Evolutionary conservation across 306 rosid genomes (phyloP), one percentile per base, ranked within the genome.

Genomic region (Ormosia semicastrata): DNA sequence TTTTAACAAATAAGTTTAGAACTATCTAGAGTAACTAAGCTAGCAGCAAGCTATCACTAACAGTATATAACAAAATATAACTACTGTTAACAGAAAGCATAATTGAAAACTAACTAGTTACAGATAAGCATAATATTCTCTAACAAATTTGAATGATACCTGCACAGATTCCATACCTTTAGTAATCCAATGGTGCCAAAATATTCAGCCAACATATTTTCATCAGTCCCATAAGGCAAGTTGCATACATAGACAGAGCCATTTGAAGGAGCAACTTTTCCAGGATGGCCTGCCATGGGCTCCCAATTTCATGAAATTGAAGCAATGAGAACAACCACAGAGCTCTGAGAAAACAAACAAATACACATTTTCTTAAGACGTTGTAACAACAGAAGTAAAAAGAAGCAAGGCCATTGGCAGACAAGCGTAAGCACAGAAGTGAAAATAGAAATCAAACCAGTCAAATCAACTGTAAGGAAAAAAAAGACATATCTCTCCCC

Each of bases 241-340:
- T 95, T 92, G 96, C 94, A 92, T 36, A 95, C 89, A 86, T 95
- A 95, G 57, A 95, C 81, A 83, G 94, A 92, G 39, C 98, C 99
- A 84, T 89, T 95, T 15, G 94, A 82, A 71, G 91, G 92, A 75
- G 91, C 84, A 86, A 86, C 88, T 81, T 89, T 90, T 82, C 90
- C 98, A 37, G 84, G 75, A 86, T 80, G 86, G 86, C 82, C 89
- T 70, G 97, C 94, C 99, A 95, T 95, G 58, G 72, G 52, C 74
- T 62, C 86, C 87, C 79, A 93, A 87, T 89, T 79, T 90, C 97
- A 90, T 89, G 88, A 91, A 90, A 87, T 66, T 56, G 77, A 73
- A 66, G 59, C 67, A 79, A 72, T n/a, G 2, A 75, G 47, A 86
- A 56, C 85, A 82, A 74, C 78, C 77, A 34, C 67, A 80, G 80